These are phyloP conservation scores for Phaeosphaeria sp. DNA, from an alignment of 2,329 filamentous ascomycete genomes.

Conservation along the genomic window DNA sequence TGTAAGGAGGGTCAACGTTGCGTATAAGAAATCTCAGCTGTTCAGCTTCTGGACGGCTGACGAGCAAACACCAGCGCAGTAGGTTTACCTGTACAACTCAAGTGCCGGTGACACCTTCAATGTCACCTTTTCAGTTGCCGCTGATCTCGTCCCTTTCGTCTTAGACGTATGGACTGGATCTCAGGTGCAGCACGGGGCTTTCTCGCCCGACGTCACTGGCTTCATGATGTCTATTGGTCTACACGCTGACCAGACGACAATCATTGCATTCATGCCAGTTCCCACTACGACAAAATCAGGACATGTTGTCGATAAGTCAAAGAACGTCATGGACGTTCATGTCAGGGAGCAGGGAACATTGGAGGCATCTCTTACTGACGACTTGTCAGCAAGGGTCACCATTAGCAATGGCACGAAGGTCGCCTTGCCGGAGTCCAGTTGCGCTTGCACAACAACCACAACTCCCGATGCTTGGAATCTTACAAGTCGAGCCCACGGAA, in stretches of 20 bases:
- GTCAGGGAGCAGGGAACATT: not conserved
- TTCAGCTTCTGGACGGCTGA: not conserved
- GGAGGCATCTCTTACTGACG: not conserved
- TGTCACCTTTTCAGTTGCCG: not conserved
- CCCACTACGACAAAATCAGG: too few species aligned
- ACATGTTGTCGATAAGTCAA: too few species aligned
- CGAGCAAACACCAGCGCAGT: not conserved
- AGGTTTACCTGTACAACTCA: not conserved
- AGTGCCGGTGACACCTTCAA: not conserved
- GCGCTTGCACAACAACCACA: not conserved
- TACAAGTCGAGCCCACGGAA: not conserved
- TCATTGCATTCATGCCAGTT: too few species aligned
- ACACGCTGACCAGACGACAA: too few species aligned
- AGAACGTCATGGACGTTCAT: not conserved
- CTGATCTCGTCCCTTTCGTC: not conserved
- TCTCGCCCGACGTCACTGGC: too few species aligned
- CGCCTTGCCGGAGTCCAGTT: not conserved
- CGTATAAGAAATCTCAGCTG: not conserved
- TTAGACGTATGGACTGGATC: not conserved
- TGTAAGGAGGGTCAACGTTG: too few species aligned
- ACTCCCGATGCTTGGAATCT: not conserved
- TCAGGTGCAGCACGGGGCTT: not conserved
- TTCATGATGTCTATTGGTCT: too few species aligned
- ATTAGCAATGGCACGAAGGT: not conserved
- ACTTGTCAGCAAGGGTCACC: not conserved